Evolutionary conservation across 2,329 filamentous ascomycete genomes (phyloP).

Genomic region (Fusarium luffae): DNA sequence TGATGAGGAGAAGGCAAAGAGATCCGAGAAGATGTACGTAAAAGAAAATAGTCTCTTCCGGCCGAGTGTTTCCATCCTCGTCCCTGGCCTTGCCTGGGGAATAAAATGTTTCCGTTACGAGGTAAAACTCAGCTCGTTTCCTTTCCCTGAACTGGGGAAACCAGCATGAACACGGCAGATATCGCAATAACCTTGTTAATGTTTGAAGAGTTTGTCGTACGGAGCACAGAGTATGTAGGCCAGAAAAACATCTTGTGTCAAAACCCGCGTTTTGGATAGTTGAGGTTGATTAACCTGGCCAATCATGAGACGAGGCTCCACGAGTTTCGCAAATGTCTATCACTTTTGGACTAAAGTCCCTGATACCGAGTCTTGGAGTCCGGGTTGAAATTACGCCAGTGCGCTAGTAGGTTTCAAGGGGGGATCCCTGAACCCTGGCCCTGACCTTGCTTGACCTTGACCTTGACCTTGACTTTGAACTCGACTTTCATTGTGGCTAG

Average conservation of each 20-base stretch:
- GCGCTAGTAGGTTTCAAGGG: conserved; percentile 67
- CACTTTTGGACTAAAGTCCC: conserved; percentile 46
- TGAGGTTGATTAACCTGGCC: conserved; percentile 21
- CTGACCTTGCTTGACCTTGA: neutral
- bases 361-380: conserved; percentile 53
- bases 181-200: neutral
- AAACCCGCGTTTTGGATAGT: conserved; percentile 8
- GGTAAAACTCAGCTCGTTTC: conserved; percentile 26
- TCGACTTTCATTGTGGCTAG: neutral
- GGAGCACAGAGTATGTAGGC: conserved; percentile 4
- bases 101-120: conserved; percentile 35
- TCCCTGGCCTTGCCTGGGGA: conserved; percentile 18
- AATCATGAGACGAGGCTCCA: conserved; percentile 24
- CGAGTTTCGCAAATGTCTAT: conserved; percentile 29
- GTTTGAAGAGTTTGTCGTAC: conserved; percentile 10
- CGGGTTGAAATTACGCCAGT: conserved; percentile 59
- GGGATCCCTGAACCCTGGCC: conserved; percentile 48
- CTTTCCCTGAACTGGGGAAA: conserved; percentile 3
- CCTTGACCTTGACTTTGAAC: neutral
- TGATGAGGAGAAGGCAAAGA: conserved; percentile 1
- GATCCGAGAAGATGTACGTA: conserved; percentile 9
- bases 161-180: conserved; percentile 28
- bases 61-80: conserved; percentile 4
- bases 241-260: conserved; percentile 24
- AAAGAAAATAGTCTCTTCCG: neutral